Percentiles rank a stretch among this genome's conserved stretches.
Evolutionary conservation across 306 rosid species (phyloP).

Genomic region (Dryas drummondii): DNA sequence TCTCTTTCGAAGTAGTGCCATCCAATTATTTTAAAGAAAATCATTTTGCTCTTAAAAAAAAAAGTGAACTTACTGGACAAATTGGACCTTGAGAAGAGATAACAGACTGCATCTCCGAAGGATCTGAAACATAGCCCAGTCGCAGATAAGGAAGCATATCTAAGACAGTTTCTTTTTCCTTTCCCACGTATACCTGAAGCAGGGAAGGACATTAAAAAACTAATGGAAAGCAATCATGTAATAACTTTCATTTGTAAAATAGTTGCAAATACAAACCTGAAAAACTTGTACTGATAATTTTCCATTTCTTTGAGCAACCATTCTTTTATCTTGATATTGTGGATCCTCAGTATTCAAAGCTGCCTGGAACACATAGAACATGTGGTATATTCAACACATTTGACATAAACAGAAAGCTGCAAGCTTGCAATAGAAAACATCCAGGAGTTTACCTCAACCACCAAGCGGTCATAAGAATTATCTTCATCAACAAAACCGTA

Average conservation of each 20-base stretch:
- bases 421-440: conserved; percentile 15
- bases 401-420: conserved; percentile 21
- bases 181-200: conserved; percentile 66
- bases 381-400: conserved; percentile 26
- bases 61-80: conserved; percentile 71
- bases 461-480: conserved; percentile 70
- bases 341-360: conserved; percentile 95
- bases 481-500: conserved; percentile 94
- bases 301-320: conserved; percentile 93
- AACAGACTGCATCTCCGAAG: conserved; percentile 92
- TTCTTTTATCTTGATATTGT: conserved; percentile 91
- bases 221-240: conserved; percentile 13
- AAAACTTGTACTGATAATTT: conserved; percentile 76
- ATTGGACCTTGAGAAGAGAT: conserved; percentile 96
- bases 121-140: conserved; percentile 92
- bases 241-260: conserved; percentile 13
- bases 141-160: conserved; percentile 93
- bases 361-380: conserved; percentile 49
- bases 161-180: conserved; percentile 75
- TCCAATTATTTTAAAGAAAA: neutral
- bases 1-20: neutral
- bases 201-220: conserved; percentile 22
- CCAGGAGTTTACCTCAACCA: conserved; percentile 57
- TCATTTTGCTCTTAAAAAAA: neutral
- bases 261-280: conserved; percentile 50